A percentile compares a stretch with the other conserved stretches of the same genome.
Conservation (phyloP, 805 yeast species). For the Starmera dryadoides region DNA sequence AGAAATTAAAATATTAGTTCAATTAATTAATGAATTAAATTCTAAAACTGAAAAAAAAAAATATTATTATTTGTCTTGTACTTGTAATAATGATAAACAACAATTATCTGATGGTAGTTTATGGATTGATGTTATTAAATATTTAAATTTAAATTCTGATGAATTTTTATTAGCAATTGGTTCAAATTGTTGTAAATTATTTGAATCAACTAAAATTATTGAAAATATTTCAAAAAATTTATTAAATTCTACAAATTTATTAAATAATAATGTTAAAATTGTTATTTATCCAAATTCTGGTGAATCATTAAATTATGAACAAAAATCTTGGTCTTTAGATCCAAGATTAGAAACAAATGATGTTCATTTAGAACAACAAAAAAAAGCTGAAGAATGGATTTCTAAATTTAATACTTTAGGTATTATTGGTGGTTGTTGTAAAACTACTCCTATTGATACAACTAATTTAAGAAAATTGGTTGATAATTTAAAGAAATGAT, state of each 20-base stretch:
- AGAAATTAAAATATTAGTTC: no score
- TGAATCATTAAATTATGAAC: neutral
- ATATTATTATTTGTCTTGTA: no score
- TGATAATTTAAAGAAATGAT: no score
- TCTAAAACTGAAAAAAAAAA: no score
- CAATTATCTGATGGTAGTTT: no score
- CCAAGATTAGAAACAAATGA: neutral
- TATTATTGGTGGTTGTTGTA: neutral
- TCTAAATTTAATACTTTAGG: neutral
- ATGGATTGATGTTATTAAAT: no score
- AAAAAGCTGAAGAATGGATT: neutral
- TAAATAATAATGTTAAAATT: no score
- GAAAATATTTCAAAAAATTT: neutral
- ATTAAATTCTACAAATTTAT: neutral
- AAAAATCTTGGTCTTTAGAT: neutral
- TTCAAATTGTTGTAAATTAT: neutral
- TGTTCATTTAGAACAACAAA: neutral
- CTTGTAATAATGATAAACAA: no score
- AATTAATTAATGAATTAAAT: no score
- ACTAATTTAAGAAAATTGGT: neutral
- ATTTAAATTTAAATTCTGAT: neutral
- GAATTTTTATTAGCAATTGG: neutral
- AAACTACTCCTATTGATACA: neutral
- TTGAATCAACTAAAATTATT: neutral
- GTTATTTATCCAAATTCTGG: neutral